Evolutionary conservation across 805 yeast species (phyloP).

Genomic region (Lachancea sp.): DNA sequence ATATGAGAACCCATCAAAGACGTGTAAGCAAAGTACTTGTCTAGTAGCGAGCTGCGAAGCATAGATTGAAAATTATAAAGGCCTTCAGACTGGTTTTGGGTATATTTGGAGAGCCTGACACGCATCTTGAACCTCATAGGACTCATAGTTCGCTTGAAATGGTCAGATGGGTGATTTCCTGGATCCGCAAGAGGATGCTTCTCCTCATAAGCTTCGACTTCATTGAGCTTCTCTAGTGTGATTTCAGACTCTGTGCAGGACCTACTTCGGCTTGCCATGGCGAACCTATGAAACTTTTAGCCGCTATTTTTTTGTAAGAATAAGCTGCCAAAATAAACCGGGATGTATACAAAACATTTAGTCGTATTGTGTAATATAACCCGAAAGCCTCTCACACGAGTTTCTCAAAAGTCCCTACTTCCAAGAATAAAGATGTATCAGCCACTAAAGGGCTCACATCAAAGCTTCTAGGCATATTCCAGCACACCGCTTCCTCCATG

Average conservation of each 20-base stretch:
- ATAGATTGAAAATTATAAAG: constrained; percentile 51
- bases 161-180: constrained; percentile 63
- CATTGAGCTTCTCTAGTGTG: constrained; percentile 1
- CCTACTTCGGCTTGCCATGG: constrained; percentile 3
- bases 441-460: too few relatives aligned
- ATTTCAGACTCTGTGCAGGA: background rate
- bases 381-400: too few relatives aligned
- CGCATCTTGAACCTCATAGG: constrained; percentile 52
- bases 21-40: constrained; percentile 75
- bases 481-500: too few relatives aligned
- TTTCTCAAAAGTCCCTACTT: too few relatives aligned
- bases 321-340: too few relatives aligned
- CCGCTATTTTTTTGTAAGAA: background rate
- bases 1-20: constrained; percentile 92
- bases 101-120: constrained; percentile 43
- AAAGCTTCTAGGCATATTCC: too few relatives aligned
- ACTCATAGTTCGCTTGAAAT: constrained; percentile 54
- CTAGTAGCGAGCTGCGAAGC: constrained; percentile 47
- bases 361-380: too few relatives aligned
- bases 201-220: constrained; percentile 19
- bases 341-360: too few relatives aligned
- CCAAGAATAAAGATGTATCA: too few relatives aligned
- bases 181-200: constrained; percentile 46
- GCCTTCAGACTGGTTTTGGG: constrained; percentile 58
- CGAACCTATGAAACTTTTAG: too few relatives aligned